Base-by-base conservation (phyloP, 768 basidiomycete genomes). In the Suillus lakei region DNA sequence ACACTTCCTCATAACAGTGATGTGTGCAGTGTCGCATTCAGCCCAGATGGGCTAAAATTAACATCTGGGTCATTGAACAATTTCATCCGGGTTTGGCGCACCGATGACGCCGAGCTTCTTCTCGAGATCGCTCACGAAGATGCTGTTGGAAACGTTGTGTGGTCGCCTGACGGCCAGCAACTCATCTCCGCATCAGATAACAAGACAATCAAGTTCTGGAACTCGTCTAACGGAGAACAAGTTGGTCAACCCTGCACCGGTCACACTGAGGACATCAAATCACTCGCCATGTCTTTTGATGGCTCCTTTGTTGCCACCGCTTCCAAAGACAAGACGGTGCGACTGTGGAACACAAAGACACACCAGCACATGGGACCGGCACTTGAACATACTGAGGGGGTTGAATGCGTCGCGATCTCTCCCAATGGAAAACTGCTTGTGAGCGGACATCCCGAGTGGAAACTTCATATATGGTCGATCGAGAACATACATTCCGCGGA, bases 321-420 rank as follows among this genome's bases (percentile, higher is more conserved):
- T 0, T 94, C 92, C 1, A 93, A 96, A 75, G 95, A 96, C 77
- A 89, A 89, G 69, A 91, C 91, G 0, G 86, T 94, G 63, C 82
- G 88, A 36, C 85, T 95, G 67, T 95, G 93, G 93, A 88, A 86
- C 26, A 39, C 59, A 21, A 8, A 21, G 28, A 34, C 55, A 13
- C 51, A 56, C 36, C 5, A 59, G 44, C 69, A 67, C 15, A 65
- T 66, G 12, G 41, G 63, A 13, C 63, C 62, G 0, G 68, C 73
- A 2, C 32, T 74, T 0, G 74, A 74, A 8, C 75, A 76, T 18
- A 74, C 71, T 2, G 69, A 72, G 9, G 71, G 70, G 2, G 69
- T 77, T 21, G 72, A 72, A 62, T 75, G 69, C 51, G 70, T 76
- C 56, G 72, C 74, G 3, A 72, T 74, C 69, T 72, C 76, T 0